Conservation (phyloP, 768 basidiomycete genomes). For the Mycena indigotica region DNA sequence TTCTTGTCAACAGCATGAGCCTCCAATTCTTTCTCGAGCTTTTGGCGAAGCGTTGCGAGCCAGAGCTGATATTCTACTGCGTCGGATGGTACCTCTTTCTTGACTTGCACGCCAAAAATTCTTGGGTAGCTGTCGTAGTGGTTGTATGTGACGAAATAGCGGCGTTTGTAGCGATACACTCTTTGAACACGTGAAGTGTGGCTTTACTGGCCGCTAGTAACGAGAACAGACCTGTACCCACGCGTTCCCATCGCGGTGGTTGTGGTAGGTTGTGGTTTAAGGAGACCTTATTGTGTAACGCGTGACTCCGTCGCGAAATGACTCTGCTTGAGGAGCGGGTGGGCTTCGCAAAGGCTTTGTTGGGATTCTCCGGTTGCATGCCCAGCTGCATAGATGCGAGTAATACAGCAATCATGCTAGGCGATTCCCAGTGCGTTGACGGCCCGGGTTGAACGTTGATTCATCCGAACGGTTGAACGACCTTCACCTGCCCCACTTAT, state of each 20-base stretch:
- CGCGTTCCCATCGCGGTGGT: conserved; percentile 21
- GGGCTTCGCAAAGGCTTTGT: no score
- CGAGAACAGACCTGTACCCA: conserved; percentile 11
- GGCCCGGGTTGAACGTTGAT: no score
- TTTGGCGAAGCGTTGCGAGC: conserved; percentile 13
- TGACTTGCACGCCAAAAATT: conserved; percentile 25
- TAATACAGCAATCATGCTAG: no score
- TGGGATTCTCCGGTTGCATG: no score
- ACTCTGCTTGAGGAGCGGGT: no score
- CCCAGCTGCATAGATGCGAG: no score
- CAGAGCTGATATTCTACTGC: conserved; percentile 16
- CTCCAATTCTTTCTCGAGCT: conserved; percentile 14
- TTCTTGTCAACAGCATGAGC: not conserved
- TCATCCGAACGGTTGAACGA: no score
- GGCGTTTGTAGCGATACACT: conserved; percentile 26
- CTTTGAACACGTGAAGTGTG: conserved; percentile 3
- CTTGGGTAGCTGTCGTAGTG: conserved; percentile 22
- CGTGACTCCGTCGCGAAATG: no score
- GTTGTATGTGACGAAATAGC: conserved; percentile 24
- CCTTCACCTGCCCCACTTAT: no score
- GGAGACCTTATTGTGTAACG: no score
- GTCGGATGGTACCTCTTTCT: conserved; percentile 22
- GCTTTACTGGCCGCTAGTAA: not conserved
- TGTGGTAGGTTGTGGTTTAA: no score
- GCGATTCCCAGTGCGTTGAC: no score